Conservation (phyloP, 768 basidiomycete species). For the Jaapia argillacea region DNA sequence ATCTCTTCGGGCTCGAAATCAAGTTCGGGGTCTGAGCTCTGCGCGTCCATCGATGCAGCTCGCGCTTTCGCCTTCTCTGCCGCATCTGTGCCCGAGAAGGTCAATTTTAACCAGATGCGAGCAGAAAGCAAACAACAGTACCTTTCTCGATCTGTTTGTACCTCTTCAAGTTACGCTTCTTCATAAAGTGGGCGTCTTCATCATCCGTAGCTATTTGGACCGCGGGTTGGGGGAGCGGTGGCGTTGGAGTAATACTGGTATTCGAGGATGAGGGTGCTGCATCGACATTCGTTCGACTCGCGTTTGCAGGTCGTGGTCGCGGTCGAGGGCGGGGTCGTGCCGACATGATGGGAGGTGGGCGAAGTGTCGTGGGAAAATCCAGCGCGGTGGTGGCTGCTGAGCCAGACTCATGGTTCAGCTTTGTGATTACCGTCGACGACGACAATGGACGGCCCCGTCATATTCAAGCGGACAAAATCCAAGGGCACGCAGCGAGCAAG, state of each 20-base stretch:
- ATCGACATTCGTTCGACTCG: slow-evolving; percentile 7
- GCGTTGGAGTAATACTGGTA: slow-evolving; percentile 3
- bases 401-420: slow-evolving; percentile 8
- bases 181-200: slow-evolving; percentile 62
- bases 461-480: slow-evolving; percentile 33
- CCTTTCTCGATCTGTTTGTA: slow-evolving; percentile 54
- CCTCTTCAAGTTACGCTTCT: slow-evolving; percentile 45
- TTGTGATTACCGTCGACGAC: slow-evolving; percentile 1
- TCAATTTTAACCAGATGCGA: too few relatives aligned
- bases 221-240: slow-evolving; percentile 6
- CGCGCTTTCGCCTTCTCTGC: too few relatives aligned
- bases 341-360: slow-evolving; percentile 18
- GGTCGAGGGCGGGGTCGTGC: slow-evolving; percentile 43
- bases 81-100: too few relatives aligned
- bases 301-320: slow-evolving; percentile 22
- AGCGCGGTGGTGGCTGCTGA: slow-evolving; percentile 15
- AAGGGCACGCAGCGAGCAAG: slow-evolving; percentile 28
- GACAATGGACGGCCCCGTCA: slow-evolving; percentile 23
- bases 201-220: slow-evolving; percentile 27
- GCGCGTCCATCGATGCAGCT: too few relatives aligned
- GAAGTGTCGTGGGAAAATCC: slow-evolving; percentile 10
- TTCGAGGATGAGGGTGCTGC: slow-evolving; percentile 4
- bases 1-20: not conserved
- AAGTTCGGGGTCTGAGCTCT: too few relatives aligned
- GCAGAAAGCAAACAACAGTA: too few relatives aligned